Conservation (phyloP, 352 stramenopile genomes). For the Globisporangium barbulae region DNA sequence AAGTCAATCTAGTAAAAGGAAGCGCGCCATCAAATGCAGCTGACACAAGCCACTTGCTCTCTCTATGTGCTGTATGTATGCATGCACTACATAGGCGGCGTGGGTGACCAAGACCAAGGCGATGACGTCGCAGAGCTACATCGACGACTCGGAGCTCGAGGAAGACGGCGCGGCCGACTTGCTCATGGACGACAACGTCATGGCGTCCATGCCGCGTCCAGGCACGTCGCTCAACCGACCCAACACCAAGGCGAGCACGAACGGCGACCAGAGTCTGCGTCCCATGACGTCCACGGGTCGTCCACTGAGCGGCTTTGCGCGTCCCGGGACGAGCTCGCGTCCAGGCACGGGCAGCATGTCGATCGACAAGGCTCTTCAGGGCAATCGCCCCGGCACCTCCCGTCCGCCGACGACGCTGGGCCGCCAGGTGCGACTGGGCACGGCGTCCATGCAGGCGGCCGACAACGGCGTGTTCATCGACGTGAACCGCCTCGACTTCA, state of each 20-base stretch:
- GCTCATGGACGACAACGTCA: conserved; percentile 92
- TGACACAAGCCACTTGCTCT: too few relatives aligned
- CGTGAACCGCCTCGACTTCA: conserved; percentile 87
- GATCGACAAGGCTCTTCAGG: conserved; percentile 72
- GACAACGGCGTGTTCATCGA: conserved; percentile 88
- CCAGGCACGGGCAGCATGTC: conserved; percentile 71
- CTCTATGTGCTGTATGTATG: background rate
- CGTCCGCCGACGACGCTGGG: conserved; percentile 88
- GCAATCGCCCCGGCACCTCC: conserved; percentile 72
- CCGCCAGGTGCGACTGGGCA: conserved; percentile 88
- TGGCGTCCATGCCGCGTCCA: conserved; percentile 81
- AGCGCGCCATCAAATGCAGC: background rate
- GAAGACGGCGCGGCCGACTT: conserved; percentile 89
- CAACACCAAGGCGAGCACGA: conserved; percentile 44
- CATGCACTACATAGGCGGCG: conserved; percentile 40
- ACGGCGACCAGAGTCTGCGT: conserved; percentile 66
- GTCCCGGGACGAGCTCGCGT: conserved; percentile 72
- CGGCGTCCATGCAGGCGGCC: conserved; percentile 80
- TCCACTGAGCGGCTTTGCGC: conserved; percentile 85
- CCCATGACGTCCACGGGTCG: conserved; percentile 84
- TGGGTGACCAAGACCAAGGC: conserved; percentile 91
- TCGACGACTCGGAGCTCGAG: conserved; percentile 92
- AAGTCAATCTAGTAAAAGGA: too few relatives aligned
- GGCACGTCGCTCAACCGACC: conserved; percentile 88
- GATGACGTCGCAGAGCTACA: conserved; percentile 85